Evolutionary conservation across 306 rosid genomes (phyloP), one percentile per base, ranked within the genome.

Genomic region (Trifolium dubium): DNA sequence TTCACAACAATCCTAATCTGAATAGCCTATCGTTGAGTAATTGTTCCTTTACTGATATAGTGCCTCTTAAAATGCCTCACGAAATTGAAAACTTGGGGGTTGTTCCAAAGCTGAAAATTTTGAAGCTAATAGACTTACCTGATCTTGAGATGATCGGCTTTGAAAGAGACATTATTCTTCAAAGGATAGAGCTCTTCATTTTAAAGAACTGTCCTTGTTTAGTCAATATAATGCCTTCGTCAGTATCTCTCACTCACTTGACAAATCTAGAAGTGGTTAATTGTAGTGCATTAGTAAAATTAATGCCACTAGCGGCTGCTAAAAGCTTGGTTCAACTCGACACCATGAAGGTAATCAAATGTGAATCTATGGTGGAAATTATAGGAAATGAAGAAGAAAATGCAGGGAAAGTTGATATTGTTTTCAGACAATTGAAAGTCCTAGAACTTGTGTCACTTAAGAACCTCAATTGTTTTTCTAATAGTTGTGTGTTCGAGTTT

Each of bases 21-120:
- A 28, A 65, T 32, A 64, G 46, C 29, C 47, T 67, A 0, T 31
- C 23, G 0, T 55, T 73, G 50, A 29, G 0, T 0, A 0, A 1
- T 2, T 58, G 62, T 64, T 8, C 6, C 5, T 56, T 73, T 3
- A 17, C 53, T 7, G 40, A 43, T 11, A 15, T 73, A 30, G 32
- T 46, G 14, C 64, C 79, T 4, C 14, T 0, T 4, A 15, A 4
- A 55, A 54, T 6, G n/a, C 69, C 43, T 28, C 41, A 2, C 12
- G n/a, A 31, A 6, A 10, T 66, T 54, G 4, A 41, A 67, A 18
- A 44, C 0, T 17, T 15, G 54, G 80, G 80, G 23, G 74, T 76
- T 28, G 80, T 76, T 54, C 80, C 80, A 56, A 43, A 56, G 11
- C 17, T 76, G 30, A 76, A 55, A 76, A 76, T 17, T 29, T 76